Evolutionary conservation across 208 protist species (phyloP).

Genomic region (Acanthamoeba healyi): DNA sequence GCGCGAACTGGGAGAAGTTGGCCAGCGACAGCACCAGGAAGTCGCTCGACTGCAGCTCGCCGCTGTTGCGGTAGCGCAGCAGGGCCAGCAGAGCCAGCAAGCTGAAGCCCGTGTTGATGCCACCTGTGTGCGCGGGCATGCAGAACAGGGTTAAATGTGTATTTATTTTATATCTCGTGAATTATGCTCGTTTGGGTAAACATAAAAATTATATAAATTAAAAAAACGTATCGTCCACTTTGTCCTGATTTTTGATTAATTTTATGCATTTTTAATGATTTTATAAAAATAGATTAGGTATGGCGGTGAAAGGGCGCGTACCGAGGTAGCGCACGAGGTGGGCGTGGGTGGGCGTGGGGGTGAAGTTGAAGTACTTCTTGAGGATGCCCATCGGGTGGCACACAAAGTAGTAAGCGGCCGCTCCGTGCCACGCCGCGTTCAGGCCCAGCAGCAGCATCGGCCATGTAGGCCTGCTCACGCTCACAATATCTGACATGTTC

Average conservation of each 20-base stretch:
- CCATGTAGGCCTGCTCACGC: neutral
- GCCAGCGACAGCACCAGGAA: slow-evolving; percentile 48
- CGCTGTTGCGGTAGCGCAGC: neutral
- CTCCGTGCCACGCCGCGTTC: neutral
- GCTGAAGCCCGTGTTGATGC: slow-evolving; percentile 29
- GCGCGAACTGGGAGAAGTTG: slow-evolving; percentile 65
- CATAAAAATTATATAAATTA: neutral
- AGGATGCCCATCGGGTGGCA: slow-evolving; percentile 14
- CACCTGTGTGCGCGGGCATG: neutral
- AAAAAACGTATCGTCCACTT: neutral
- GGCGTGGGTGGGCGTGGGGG: slow-evolving; percentile 2
- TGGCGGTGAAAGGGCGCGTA: neutral
- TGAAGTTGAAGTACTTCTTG: slow-evolving; percentile 44
- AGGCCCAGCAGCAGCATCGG: neutral
- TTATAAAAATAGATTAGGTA: no score
- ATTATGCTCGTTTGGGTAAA: neutral
- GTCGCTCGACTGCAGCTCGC: slow-evolving; percentile 11
- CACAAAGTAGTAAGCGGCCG: slow-evolving; percentile 55
- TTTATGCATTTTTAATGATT: neutral
- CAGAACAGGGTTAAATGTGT: neutral
- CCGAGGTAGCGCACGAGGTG: slow-evolving; percentile 36
- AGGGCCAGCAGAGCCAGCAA: slow-evolving; percentile 39
- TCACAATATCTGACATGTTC: neutral
- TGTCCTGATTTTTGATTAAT: neutral
- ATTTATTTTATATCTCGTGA: neutral